These are phyloP conservation scores for Candida takata DNA, from an alignment of 805 yeast genomes.

Conservation along the genomic window DNA sequence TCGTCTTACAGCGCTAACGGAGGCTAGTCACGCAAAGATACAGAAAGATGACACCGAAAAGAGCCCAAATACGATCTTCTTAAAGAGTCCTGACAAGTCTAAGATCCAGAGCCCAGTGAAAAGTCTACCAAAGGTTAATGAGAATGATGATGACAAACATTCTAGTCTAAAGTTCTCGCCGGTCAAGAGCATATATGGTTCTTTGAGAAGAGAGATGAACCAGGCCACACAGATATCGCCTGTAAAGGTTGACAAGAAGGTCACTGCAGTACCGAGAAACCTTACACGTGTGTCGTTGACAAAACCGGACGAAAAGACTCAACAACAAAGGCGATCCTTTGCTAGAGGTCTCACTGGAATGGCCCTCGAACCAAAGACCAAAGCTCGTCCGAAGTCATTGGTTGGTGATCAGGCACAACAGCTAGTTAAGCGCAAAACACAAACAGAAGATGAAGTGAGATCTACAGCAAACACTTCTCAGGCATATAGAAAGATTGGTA, in stretches of 20 bases:
- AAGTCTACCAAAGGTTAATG: background rate
- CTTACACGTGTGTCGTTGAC: slow-evolving; percentile 20
- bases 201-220: slow-evolving; percentile 21
- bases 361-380: slow-evolving; percentile 14
- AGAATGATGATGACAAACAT: slow-evolving; percentile 9
- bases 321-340: slow-evolving; percentile 13
- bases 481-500: slow-evolving; percentile 20
- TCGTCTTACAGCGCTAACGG: slow-evolving; percentile 13
- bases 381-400: slow-evolving; percentile 15
- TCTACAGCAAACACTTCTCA: slow-evolving; percentile 6
- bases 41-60: background rate
- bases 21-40: slow-evolving; percentile 13
- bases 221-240: slow-evolving; percentile 8
- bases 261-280: slow-evolving; percentile 9
- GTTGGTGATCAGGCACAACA: slow-evolving; percentile 9
- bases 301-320: slow-evolving; percentile 15
- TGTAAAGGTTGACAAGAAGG: slow-evolving; percentile 1
- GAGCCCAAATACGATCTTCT: background rate
- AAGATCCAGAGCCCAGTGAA: background rate
- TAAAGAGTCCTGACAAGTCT: background rate
- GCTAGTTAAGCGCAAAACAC: slow-evolving; percentile 15
- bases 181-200: slow-evolving; percentile 23
- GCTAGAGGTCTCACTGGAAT: slow-evolving; percentile 16
- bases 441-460: slow-evolving; percentile 16
- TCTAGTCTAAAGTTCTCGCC: slow-evolving; percentile 20